Conservation (phyloP, 2,329 filamentous ascomycete species). For the Hypomyces perniciosus region DNA sequence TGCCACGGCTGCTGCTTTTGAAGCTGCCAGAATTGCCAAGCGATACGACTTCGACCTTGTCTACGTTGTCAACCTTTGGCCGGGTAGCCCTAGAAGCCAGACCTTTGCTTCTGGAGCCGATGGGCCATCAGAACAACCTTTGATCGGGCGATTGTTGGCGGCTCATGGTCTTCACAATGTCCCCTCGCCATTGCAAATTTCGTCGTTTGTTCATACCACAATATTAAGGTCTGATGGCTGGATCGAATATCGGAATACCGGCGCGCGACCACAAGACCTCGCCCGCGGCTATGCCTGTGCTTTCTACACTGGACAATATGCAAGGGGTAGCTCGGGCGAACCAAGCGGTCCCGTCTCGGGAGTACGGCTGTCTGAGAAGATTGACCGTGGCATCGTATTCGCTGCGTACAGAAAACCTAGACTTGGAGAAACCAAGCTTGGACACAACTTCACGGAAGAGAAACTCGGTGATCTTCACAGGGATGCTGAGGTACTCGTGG, state of each 20-base stretch:
- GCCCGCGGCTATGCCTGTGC: constrained; percentile 47
- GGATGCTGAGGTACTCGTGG: constrained; percentile 48
- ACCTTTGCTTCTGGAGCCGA: constrained; percentile 10
- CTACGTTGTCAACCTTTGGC: constrained; percentile 55
- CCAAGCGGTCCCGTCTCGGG: constrained; percentile 22
- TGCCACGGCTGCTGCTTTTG: constrained; percentile 44
- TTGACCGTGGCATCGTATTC: constrained; percentile 50
- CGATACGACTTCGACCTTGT: constrained; percentile 53
- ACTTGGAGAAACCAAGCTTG: constrained; percentile 29
- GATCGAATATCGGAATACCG: constrained; percentile 46
- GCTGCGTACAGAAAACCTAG: constrained; percentile 48
- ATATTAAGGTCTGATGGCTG: constrained; percentile 45
- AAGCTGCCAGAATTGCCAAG: constrained; percentile 49
- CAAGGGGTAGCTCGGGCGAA: constrained; percentile 21
- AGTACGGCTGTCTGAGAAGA: constrained; percentile 20
- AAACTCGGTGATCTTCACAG: constrained; percentile 42
- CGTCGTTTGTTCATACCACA: constrained; percentile 42
- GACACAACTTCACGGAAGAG: constrained; percentile 28
- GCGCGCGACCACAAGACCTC: constrained; percentile 38
- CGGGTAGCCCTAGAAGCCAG: constrained; percentile 22
- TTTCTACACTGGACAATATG: constrained; percentile 42
- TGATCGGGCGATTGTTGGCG: constrained; percentile 48
- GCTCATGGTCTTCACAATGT: constrained; percentile 49
- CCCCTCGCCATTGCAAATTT: constrained; percentile 47
- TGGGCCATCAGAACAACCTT: constrained; percentile 17